Conservation (phyloP, 2,329 filamentous ascomycete species). For the Corynespora cassiicola region DNA sequence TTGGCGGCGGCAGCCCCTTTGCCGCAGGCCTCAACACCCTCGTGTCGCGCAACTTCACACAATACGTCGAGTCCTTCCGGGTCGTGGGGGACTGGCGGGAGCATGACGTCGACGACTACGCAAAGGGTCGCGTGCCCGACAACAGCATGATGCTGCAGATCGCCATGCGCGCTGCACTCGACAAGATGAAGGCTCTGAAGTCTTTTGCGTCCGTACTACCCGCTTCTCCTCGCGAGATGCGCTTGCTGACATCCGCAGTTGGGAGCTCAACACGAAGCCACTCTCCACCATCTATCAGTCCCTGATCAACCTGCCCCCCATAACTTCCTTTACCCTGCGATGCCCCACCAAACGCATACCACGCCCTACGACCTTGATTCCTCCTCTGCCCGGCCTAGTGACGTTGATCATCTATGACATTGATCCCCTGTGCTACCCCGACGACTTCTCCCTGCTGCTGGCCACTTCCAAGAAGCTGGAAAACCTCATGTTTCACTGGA, state of each 20-base stretch:
- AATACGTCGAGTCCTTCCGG: conserved; percentile 60
- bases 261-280: conserved; percentile 68
- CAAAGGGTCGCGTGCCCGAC: conserved; percentile 66
- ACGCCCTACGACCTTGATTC: conserved; percentile 62
- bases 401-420: conserved; percentile 64
- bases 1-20: conserved; percentile 68
- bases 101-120: conserved; percentile 62
- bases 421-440: conserved; percentile 69
- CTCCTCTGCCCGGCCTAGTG: conserved; percentile 62
- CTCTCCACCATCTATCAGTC: conserved; percentile 65
- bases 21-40: conserved; percentile 68
- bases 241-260: conserved; percentile 48
- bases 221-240: not conserved
- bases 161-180: conserved; percentile 63
- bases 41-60: conserved; percentile 61
- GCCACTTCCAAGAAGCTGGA: conserved; percentile 60
- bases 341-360: conserved; percentile 64
- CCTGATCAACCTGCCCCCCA: conserved; percentile 55
- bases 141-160: conserved; percentile 70
- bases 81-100: conserved; percentile 65
- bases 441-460: conserved; percentile 65
- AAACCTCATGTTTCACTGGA: conserved; percentile 66
- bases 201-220: conserved; percentile 56
- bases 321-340: conserved; percentile 62
- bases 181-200: conserved; percentile 63